phyloP scores from a whole-genome alignment of 805 yeast genomes.

The Lipomyces spencermartinsiae region DNA sequence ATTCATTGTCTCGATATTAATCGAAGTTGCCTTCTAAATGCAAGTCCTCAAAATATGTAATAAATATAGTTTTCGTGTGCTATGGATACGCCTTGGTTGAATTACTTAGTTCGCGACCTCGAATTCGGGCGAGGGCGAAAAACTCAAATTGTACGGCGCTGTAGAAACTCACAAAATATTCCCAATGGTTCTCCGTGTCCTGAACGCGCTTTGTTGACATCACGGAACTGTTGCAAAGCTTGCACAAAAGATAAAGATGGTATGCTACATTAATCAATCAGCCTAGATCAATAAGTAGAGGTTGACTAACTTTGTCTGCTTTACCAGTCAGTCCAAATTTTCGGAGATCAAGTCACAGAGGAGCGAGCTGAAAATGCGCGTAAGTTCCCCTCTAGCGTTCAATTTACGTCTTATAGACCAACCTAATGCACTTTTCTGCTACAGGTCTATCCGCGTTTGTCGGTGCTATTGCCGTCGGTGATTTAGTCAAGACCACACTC shows the following conservation, averaged over 20 bases:
- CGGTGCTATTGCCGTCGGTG: slow-evolving; percentile 99
- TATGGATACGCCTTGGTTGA: too few relatives aligned
- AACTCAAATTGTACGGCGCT: neutral
- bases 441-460: slow-evolving; percentile 84
- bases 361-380: slow-evolving; percentile 99
- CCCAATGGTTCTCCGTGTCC: neutral
- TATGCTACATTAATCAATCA: neutral
- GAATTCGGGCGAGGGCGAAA: too few relatives aligned
- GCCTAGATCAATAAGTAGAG: neutral
- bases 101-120: too few relatives aligned
- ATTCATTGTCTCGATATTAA: neutral
- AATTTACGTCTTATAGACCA: neutral
- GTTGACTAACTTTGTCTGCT: neutral
- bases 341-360: slow-evolving; percentile 96
- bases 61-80: too few relatives aligned
- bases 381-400: slow-evolving; percentile 33
- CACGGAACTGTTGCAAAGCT: neutral
- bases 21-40: neutral
- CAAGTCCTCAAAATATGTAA: neutral
- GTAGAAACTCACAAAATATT: neutral
- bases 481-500: slow-evolving; percentile 87
- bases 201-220: neutral
- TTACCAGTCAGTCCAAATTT: slow-evolving; percentile 79
- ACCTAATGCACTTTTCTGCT: neutral
- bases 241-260: neutral